A percentile compares a stretch with the other conserved stretches of the same genome.
Conservation (phyloP, 2,329 filamentous ascomycete genomes). For the Dothiorella sarmentorum region DNA sequence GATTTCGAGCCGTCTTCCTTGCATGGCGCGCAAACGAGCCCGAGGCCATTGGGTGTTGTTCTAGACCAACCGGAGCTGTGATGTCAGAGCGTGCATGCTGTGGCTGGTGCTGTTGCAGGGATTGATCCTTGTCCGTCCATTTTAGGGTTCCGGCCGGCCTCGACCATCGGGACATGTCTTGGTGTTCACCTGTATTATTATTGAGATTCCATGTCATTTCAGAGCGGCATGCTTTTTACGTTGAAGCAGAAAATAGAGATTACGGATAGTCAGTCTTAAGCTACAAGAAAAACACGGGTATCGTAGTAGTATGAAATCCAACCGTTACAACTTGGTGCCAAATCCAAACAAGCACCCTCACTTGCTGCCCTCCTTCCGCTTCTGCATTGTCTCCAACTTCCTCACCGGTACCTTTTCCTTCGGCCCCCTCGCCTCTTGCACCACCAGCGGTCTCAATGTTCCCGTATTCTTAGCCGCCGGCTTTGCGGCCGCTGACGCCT, state of each 20-base stretch:
- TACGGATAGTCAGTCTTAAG: too few species aligned
- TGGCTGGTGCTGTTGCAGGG: neutral
- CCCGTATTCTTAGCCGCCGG: neutral
- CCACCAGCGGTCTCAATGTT: neutral
- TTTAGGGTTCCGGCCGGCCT: too few species aligned
- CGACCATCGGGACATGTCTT: too few species aligned
- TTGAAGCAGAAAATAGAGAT: too few species aligned
- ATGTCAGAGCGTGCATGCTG: neutral
- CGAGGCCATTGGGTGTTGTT: too few species aligned
- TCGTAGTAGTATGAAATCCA: neutral
- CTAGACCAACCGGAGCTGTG: neutral
- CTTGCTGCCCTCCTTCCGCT: neutral
- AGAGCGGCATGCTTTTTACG: too few species aligned
- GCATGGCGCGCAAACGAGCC: neutral
- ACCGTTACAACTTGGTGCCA: neutral
- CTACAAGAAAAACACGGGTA: neutral
- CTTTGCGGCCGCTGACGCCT: neutral
- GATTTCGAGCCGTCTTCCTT: neutral
- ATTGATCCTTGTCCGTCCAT: neutral
- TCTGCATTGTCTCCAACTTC: neutral
- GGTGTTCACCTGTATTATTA: too few species aligned
- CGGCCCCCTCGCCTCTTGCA: conserved; percentile 10
- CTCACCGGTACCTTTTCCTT: conserved; percentile 10
- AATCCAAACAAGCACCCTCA: neutral
- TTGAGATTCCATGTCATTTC: too few species aligned